phyloP scores from a whole-genome alignment of 371 early-diverging fungal genomes.

The Lichtheimia hyalospora region DNA sequence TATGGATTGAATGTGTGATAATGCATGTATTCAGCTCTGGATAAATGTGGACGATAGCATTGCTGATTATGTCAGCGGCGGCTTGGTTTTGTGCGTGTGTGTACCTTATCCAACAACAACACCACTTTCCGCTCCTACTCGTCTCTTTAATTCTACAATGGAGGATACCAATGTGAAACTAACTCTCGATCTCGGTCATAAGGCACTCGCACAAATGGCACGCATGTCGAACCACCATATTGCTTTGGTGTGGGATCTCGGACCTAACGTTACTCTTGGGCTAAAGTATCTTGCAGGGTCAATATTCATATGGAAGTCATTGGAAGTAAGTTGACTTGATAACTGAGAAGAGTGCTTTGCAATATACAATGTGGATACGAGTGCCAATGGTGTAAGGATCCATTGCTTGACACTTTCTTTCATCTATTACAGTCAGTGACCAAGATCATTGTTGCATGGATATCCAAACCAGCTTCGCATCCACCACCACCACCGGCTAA shows the following conservation, averaged over 20 bases:
- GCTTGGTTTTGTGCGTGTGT: too few species aligned
- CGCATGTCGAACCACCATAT: conserved; percentile 7
- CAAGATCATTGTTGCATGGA: conserved; percentile 1
- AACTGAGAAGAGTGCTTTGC: too few species aligned
- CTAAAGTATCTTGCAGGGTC: conserved; percentile 17
- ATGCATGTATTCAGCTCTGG: too few species aligned
- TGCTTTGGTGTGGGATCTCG: conserved; percentile 15
- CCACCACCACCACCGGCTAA: too few species aligned
- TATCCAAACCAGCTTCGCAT: not conserved
- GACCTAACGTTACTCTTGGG: conserved; percentile 14
- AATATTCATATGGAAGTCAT: conserved; percentile 8
- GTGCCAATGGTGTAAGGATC: not conserved
- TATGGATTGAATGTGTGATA: too few species aligned
- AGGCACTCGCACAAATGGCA: conserved; percentile 8
- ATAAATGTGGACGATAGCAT: too few species aligned
- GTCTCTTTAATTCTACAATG: too few species aligned
- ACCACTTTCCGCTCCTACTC: not conserved
- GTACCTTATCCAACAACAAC: too few species aligned
- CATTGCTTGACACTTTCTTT: too few species aligned
- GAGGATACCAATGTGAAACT: conserved; percentile 20
- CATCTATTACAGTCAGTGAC: not conserved
- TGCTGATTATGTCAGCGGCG: too few species aligned
- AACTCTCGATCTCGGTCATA: conserved; percentile 15
- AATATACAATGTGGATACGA: too few species aligned
- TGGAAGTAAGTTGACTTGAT: conserved; percentile 10